Evolutionary conservation across 768 basidiomycete genomes (phyloP), one percentile per base, ranked within the genome.

Genomic region (Pisolithus tinctorius): DNA sequence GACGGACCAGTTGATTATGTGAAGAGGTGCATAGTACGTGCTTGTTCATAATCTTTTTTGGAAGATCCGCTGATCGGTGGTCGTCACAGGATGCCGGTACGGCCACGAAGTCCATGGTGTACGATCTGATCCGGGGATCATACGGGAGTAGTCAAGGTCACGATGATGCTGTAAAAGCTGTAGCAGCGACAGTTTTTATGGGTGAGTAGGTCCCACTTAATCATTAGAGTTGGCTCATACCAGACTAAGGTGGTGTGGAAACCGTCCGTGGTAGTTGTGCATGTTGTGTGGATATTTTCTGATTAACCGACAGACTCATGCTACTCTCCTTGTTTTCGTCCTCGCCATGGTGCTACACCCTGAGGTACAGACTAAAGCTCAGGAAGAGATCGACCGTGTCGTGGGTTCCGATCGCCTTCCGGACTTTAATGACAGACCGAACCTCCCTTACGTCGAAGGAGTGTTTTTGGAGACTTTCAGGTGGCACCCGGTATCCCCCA

Each of bases 301-400:
- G 52, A 47, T 36, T 1, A 14, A 30, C 0, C 27, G 30, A 16
- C 49, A 68, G 62, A 57, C 25, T 17, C 48, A 49, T 52, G 50
- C 50, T 2, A 52, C 41, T 1, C 1, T 68, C 10, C 51, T 42
- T 20, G 47, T 61, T 9, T 71, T 72, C 50, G 42, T 68, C 45
- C 60, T 71, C 6, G 67, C 65, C 16, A 70, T 72, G 69, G 34
- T 65, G 7, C 60, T 61, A 20, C 39, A 69, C 47, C 70, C 69
- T 2, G 60, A 67, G 23, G 56, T 63, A 7, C 68, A 70, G 45
- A 38, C 23, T 2, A 66, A 60, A 30, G 71, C 69, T 13, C 59
- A 60, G 34, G 58, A 60, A 20, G 71, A 71, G 49, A 56, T 74
- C 29, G 58, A 65, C 30, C 54, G 44, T 2, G 61, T 70, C 13